phyloP scores from a whole-genome alignment of 805 yeast species.

The Zygosaccharomyces rouxii region DNA sequence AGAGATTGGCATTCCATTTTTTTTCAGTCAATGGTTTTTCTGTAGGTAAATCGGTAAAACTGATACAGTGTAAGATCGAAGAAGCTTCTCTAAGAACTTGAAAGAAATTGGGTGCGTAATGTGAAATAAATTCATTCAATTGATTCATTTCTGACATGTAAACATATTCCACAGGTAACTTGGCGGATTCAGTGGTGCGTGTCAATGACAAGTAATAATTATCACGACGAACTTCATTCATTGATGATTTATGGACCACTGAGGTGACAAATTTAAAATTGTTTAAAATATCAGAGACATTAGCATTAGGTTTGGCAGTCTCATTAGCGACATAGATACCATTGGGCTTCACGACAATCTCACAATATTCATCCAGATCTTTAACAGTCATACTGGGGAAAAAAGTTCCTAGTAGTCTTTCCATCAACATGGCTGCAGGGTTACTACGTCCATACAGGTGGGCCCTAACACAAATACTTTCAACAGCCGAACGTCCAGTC shows the following conservation, averaged over 20 bases:
- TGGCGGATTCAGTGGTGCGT: slow-evolving; percentile 66
- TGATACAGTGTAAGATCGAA: slow-evolving; percentile 55
- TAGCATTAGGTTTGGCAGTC: slow-evolving; percentile 25
- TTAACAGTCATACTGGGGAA: slow-evolving; percentile 53
- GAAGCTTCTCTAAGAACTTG: slow-evolving; percentile 42
- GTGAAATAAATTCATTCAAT: slow-evolving; percentile 60
- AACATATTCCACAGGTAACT: slow-evolving; percentile 69
- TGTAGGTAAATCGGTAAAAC: slow-evolving; percentile 80
- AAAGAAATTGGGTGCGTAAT: slow-evolving; percentile 42
- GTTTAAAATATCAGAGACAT: slow-evolving; percentile 43
- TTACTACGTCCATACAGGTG: slow-evolving; percentile 78
- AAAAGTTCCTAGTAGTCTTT: slow-evolving; percentile 53
- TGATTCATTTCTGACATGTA: slow-evolving; percentile 89
- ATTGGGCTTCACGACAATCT: slow-evolving; percentile 54
- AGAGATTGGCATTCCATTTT: slow-evolving; percentile 52
- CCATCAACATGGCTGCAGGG: slow-evolving; percentile 60
- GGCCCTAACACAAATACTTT: slow-evolving; percentile 55
- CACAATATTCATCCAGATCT: slow-evolving; percentile 49
- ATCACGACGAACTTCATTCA: slow-evolving; percentile 70
- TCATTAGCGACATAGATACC: slow-evolving; percentile 29
- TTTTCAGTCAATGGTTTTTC: slow-evolving; percentile 59
- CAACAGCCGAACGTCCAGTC: slow-evolving; percentile 79
- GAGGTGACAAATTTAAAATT: slow-evolving; percentile 65
- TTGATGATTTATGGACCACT: slow-evolving; percentile 75
- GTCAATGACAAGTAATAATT: slow-evolving; percentile 84